phyloP scores from a whole-genome alignment of 495 filamentous ascomycete genomes.

The Talaromyces adpressus region DNA sequence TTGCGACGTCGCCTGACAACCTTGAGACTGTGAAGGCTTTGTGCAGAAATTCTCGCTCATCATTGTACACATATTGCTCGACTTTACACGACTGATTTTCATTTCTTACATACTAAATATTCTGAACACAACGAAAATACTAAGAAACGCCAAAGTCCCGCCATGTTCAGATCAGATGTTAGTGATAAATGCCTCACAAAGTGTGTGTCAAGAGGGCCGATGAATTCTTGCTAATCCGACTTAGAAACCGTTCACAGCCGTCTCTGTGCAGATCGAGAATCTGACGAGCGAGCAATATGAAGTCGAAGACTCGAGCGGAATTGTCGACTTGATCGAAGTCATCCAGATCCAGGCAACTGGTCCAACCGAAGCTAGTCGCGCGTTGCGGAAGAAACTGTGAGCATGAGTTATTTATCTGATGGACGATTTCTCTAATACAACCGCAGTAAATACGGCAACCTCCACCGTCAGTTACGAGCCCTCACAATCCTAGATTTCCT shows the following conservation, averaged over 20 bases:
- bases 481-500: constrained; percentile 87
- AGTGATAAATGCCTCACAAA: neutral
- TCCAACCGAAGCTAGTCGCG: constrained; percentile 83
- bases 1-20: neutral
- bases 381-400: constrained; percentile 92
- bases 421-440: constrained; percentile 9
- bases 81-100: neutral
- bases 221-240: neutral
- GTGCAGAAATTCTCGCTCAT: neutral
- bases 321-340: constrained; percentile 90
- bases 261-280: constrained; percentile 89
- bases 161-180: constrained; percentile 9
- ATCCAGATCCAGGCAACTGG: constrained; percentile 84
- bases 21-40: neutral
- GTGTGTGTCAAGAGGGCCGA: neutral
- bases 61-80: neutral
- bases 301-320: constrained; percentile 83
- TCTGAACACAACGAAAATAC: neutral
- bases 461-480: constrained; percentile 85
- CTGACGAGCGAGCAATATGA: constrained; percentile 86
- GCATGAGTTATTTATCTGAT: no score
- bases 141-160: neutral
- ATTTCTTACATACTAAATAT: neutral
- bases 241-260: constrained; percentile 85
- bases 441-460: constrained; percentile 80